A percentile compares a stretch with the other conserved stretches of the same genome.
These are phyloP conservation scores for Rhizopus microsporus DNA, from an alignment of 371 early-diverging fungal species.

Conservation along the genomic window DNA sequence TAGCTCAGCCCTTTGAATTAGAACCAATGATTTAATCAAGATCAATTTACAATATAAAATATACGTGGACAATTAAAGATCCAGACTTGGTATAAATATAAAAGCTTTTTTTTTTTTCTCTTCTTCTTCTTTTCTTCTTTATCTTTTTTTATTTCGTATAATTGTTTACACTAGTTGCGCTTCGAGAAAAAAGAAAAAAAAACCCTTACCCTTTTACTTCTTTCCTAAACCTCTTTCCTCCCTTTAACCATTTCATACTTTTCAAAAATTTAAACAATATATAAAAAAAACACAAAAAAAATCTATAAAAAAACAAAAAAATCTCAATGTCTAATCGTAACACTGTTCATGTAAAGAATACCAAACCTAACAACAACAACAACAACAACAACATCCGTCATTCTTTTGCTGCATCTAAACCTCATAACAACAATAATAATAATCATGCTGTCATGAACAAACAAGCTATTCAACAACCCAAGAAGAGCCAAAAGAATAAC, in stretches of 20 bases:
- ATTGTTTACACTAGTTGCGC: too few species aligned
- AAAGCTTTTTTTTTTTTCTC: conserved; percentile 2
- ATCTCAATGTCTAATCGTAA: conserved; percentile 18
- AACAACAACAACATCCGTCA: conserved; percentile 6
- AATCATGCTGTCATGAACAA: conserved; percentile 8
- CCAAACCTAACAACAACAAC: conserved; percentile 7
- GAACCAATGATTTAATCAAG: neutral
- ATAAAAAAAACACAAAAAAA: conserved; percentile 18
- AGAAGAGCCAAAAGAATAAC: conserved; percentile 12
- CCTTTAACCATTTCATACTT: conserved; percentile 2
- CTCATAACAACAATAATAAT: neutral
- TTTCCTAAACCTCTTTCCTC: conserved; percentile 2
- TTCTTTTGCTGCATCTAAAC: conserved; percentile 12
- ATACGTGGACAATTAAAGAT: neutral
- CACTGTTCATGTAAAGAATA: conserved; percentile 18
- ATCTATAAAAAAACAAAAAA: conserved; percentile 4
- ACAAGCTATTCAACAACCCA: conserved; percentile 14
- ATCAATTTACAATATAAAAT: conserved; percentile 3
- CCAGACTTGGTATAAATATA: neutral
- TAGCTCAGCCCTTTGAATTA: neutral
- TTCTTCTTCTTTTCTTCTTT: conserved; percentile 6
- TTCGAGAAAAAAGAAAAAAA: conserved; percentile 4
- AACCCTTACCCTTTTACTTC: conserved; percentile 3
- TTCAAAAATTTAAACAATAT: neutral
- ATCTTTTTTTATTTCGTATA: neutral